Evolutionary conservation across 1,284 basidiomycete species (phyloP), one percentile per base, ranked within the genome.

Genomic region (Thelephora terrestris): DNA sequence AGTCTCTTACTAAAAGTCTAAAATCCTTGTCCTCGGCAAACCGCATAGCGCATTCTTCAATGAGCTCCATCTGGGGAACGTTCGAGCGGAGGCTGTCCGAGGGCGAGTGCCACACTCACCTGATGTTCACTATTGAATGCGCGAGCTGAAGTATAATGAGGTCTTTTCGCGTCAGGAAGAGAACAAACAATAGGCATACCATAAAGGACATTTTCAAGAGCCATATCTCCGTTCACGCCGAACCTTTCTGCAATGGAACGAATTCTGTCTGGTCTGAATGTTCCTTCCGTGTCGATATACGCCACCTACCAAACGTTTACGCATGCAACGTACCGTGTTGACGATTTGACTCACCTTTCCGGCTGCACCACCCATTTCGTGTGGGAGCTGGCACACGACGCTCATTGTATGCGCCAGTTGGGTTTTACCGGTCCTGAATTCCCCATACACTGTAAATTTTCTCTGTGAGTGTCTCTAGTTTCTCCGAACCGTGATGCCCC

Each of bases 251-350:
- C 91, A 51, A 97, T 90, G 18, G 89, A 78, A 43, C 78, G 76
- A 53, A 96, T 88, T 52, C 92, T 81, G 60, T 96, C 92, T 5
- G 92, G 91, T 44, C 92, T 82, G 68, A 96, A 96, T 0, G 93
- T 95, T 5, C 92, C 90, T 74, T 95, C 91, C 1, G 92, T 94
- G 62, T 94, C 92, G 52, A 95, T 90, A 64, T 90, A 95, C 57
- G 91, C 91, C 32, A 93, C 90, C 84, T 86, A 45, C 7, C 14
- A 47, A 47, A 23, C 43, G 14, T 16, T 1, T n/a, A 14, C 17
- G 42, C 38, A 45, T 35, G 47, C 7, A 4, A 48, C 39, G 39
- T 18, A 14, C 20, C 12, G n/a, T 27, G 20, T 17, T 24, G 21
- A 47, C 37, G 49, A 51, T 47, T 54, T 50, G 32, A 57, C 21